Percentiles rank a stretch among this genome's conserved stretches.
phyloP scores from a whole-genome alignment of 2,329 filamentous ascomycete genomes.

The Aspergillus sp. region DNA sequence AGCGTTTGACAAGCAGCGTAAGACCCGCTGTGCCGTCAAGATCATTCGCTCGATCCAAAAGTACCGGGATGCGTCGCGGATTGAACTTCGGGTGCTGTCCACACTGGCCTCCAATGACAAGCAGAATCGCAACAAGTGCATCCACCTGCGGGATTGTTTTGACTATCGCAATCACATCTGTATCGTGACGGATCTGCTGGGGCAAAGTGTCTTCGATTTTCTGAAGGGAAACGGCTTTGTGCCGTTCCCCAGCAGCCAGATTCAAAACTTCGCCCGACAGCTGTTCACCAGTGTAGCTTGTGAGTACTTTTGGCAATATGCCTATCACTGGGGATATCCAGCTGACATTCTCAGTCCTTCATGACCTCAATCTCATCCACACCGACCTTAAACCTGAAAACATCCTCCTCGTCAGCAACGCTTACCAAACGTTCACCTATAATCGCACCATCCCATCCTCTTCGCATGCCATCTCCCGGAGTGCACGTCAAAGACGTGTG shows the following conservation, averaged over 20 bases:
- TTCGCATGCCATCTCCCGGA: slow-evolving; percentile 59
- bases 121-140: slow-evolving; percentile 92
- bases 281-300: slow-evolving; percentile 97
- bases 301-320: slow-evolving; percentile 55
- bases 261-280: slow-evolving; percentile 94
- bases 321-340: neutral
- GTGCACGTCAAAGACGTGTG: slow-evolving; percentile 63
- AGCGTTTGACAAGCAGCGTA: slow-evolving; percentile 76
- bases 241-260: slow-evolving; percentile 97
- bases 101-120: slow-evolving; percentile 90
- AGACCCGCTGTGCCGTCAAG: slow-evolving; percentile 88
- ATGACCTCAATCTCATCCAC: slow-evolving; percentile 96
- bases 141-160: slow-evolving; percentile 94
- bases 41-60: slow-evolving; percentile 98
- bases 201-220: slow-evolving; percentile 98
- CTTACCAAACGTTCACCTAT: slow-evolving; percentile 69
- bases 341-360: slow-evolving; percentile 67
- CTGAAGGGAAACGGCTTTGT: slow-evolving; percentile 94
- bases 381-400: slow-evolving; percentile 74
- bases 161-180: slow-evolving; percentile 97
- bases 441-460: slow-evolving; percentile 68
- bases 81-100: slow-evolving; percentile 88
- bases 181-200: slow-evolving; percentile 74
- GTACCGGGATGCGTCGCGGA: slow-evolving; percentile 92
- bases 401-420: slow-evolving; percentile 65